These are phyloP conservation scores for Pistacia atlantica DNA, from an alignment of 345 rosid species.

Conservation along the genomic window DNA sequence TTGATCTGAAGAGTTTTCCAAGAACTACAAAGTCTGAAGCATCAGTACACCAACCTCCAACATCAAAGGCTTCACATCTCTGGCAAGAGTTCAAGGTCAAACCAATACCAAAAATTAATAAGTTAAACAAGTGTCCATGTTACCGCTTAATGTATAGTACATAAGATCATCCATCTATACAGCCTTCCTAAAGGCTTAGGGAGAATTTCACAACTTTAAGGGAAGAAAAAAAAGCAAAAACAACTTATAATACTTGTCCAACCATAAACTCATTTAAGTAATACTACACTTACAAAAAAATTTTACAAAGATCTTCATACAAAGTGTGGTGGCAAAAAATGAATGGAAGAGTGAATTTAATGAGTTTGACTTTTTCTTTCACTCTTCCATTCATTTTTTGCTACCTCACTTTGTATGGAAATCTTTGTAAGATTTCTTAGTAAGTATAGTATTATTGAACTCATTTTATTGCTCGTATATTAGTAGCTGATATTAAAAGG, in stretches of 20 bases:
- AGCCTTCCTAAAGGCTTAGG: neutral
- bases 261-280: neutral
- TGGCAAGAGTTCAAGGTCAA: slow-evolving; percentile 35
- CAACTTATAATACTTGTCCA: neutral
- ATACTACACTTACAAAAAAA: too few relatives aligned
- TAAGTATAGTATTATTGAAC: neutral
- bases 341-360: too few relatives aligned
- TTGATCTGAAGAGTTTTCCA: slow-evolving; percentile 45
- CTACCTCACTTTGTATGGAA: too few relatives aligned
- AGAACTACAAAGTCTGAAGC: slow-evolving; percentile 35
- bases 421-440: too few relatives aligned
- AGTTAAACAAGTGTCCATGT: neutral
- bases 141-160: neutral
- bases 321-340: too few relatives aligned
- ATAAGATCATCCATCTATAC: slow-evolving; percentile 3
- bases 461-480: neutral
- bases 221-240: neutral
- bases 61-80: slow-evolving; percentile 51
- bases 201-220: neutral
- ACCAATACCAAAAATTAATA: slow-evolving; percentile 14
- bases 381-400: too few relatives aligned
- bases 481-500: neutral
- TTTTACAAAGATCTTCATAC: too few relatives aligned
- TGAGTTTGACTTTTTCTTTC: too few relatives aligned
- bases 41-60: slow-evolving; percentile 40